phyloP scores from a whole-genome alignment of 257 asterid genomes.

The Primulina huaijiensis region DNA sequence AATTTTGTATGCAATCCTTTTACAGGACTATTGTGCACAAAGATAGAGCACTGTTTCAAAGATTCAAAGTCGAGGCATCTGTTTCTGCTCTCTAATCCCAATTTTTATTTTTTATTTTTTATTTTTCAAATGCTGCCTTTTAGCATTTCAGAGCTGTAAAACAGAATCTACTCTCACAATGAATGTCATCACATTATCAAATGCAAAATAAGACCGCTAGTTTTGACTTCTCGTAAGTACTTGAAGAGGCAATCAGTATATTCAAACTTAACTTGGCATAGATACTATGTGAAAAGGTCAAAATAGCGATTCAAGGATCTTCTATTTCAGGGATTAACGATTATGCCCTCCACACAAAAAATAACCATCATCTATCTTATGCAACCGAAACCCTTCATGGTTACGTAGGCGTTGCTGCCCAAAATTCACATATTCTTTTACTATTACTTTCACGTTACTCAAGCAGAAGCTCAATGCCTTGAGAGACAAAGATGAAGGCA shows the following conservation, averaged over 20 bases:
- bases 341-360: too few species aligned
- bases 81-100: background rate
- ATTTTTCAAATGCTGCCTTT: background rate
- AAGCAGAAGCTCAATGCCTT: too few species aligned
- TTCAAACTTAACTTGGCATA: background rate
- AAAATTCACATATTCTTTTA: too few species aligned
- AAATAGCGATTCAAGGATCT: background rate
- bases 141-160: background rate
- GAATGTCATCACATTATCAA: too few species aligned
- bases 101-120: too few species aligned
- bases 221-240: background rate
- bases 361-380: too few species aligned
- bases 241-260: too few species aligned
- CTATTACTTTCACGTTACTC: too few species aligned
- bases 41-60: background rate
- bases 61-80: background rate
- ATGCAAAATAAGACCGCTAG: background rate
- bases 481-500: too few species aligned
- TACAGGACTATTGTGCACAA: constrained; percentile 58
- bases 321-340: too few species aligned
- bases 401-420: too few species aligned
- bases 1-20: constrained; percentile 58
- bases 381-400: too few species aligned
- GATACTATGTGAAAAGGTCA: background rate
- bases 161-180: background rate